Base-by-base conservation (phyloP, 768 basidiomycete genomes). In the Asterophora lycoperdoides region DNA sequence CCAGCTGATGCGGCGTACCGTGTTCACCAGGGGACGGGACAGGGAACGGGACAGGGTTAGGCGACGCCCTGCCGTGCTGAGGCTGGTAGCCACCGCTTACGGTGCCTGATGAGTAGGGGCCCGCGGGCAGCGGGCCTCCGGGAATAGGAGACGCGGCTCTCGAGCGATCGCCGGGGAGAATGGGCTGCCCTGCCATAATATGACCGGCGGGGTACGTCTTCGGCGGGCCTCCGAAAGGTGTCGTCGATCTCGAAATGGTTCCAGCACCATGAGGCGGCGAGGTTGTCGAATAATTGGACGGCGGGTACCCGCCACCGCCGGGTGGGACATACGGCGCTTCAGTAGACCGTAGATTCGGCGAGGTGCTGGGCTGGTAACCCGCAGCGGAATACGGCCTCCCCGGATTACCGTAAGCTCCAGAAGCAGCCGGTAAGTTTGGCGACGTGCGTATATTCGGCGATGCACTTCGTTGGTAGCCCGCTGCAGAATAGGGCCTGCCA, bases 111-210 rank as follows among this genome's bases (percentile, higher is more conserved):
- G 56, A 51, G 54, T 63, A 32, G 38, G 51, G 52, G 44, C 53
- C 56, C 36, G 48, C 42, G 52, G 50, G 32, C 42, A 39, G 48
- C 32, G 38, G 53, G 17, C 50, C 56, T 50, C 75, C 74, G 17
- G 77, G 79, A 63, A 77, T 77, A 8, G 83, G 81, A 17, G 78
- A 78, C 20, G 78, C 63, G 2, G 78, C 75, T 44, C 81, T 71
- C 18, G 71, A 72, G 40, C 56, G 64, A 30, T 56, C 51, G 30
- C 46, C 41, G 13, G 44, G 45, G 51, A 49, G 64, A 19, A 78
- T 66, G 20, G 77, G 71, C 41, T 75, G 75, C 2, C 83, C 83
- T 48, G 78, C 81, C 55, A 82, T 54, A 35, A 76, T 64, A 64
- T 81, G 83, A 2, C 80, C 79, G 3, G 71, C 64, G 41, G 83